A percentile compares a stretch with the other conserved stretches of the same genome.
phyloP scores from a whole-genome alignment of 169 alveolate species.

The Cryptosporidium meleagridis region DNA sequence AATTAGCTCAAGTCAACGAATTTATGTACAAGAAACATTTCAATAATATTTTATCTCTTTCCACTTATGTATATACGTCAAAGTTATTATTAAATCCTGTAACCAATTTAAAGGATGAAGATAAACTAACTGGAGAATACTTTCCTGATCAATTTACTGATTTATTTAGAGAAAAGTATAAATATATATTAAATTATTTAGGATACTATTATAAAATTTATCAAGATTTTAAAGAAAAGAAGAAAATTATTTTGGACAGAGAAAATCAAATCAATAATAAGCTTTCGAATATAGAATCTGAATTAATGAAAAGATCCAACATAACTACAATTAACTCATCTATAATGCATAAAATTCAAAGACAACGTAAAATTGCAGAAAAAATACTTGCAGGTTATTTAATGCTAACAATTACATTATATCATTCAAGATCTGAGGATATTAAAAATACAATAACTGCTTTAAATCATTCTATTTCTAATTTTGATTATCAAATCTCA shows the following conservation, averaged over 20 bases:
- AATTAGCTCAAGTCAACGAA: not conserved
- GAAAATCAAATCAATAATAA: not conserved
- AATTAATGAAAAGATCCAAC: slow-evolving; percentile 1
- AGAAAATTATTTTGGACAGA: not conserved
- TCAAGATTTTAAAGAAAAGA: slow-evolving; percentile 16
- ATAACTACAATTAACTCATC: not conserved
- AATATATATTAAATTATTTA: not conserved
- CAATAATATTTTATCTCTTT: not conserved
- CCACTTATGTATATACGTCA: slow-evolving; percentile 12
- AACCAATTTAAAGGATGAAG: not conserved
- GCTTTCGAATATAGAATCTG: not conserved
- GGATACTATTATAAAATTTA: slow-evolving; percentile 14
- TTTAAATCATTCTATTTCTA: slow-evolving; percentile 26
- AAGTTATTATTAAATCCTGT: slow-evolving; percentile 3
- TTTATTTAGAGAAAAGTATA: slow-evolving; percentile 43
- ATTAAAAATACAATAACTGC: slow-evolving; percentile 3
- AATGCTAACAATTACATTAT: not conserved
- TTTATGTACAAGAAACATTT: not conserved
- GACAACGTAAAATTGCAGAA: slow-evolving; percentile 37
- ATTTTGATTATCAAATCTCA: slow-evolving; percentile 12
- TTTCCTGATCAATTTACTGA: not conserved
- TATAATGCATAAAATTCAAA: slow-evolving; percentile 37
- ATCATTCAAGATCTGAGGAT: slow-evolving; percentile 21
- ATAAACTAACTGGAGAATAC: not conserved
- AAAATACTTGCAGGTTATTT: slow-evolving; percentile 23